Evolutionary conservation across 345 rosid species (phyloP).

Genomic region (Kandelia obovata): DNA sequence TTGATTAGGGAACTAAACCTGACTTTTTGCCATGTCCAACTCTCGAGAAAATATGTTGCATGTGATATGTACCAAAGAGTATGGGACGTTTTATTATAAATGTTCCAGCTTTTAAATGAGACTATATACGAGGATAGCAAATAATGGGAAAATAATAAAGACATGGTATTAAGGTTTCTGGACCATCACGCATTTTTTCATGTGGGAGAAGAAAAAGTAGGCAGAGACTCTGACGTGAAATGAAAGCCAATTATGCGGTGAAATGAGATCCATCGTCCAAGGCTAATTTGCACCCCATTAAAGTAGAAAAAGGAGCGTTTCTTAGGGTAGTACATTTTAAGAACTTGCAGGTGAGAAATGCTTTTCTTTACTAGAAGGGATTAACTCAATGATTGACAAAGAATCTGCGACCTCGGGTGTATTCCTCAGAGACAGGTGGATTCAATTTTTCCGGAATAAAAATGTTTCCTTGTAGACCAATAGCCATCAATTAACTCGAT

Average conservation of each 20-base stretch:
- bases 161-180: background rate
- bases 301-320: too few relatives aligned
- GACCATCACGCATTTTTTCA: background rate
- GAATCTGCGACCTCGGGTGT: too few relatives aligned
- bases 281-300: too few relatives aligned
- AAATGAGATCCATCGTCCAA: background rate
- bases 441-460: too few relatives aligned
- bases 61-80: constrained; percentile 3
- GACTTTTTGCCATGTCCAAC: too few relatives aligned
- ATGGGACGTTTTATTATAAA: background rate
- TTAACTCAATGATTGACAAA: too few relatives aligned
- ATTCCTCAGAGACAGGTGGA: too few relatives aligned
- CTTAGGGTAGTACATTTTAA: background rate
- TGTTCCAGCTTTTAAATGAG: background rate
- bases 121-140: background rate
- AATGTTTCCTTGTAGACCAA: too few relatives aligned
- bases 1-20: too few relatives aligned
- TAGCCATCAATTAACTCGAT: too few relatives aligned
- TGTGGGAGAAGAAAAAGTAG: background rate
- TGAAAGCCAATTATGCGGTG: background rate
- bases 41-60: background rate
- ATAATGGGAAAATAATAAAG: background rate
- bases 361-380: too few relatives aligned
- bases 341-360: background rate
- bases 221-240: background rate